A percentile compares a stretch with the other conserved stretches of the same genome.
Evolutionary conservation across 768 basidiomycete genomes (phyloP).

Genomic region (Tricholoma sp.): DNA sequence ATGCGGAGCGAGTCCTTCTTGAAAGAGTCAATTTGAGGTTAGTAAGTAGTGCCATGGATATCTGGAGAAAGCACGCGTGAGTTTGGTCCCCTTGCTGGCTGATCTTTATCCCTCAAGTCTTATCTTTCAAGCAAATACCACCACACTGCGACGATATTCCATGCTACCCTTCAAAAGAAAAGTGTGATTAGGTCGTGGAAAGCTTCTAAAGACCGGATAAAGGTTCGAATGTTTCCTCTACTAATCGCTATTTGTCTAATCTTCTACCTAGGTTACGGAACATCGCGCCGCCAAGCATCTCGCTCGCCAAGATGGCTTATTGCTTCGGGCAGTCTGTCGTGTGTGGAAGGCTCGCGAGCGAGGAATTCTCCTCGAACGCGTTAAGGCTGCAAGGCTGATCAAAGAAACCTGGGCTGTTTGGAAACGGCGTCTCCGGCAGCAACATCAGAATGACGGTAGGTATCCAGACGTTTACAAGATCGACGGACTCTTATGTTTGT

Average conservation of each 20-base stretch:
- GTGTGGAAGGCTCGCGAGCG: constrained; percentile 70
- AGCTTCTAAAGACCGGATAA: constrained; percentile 40
- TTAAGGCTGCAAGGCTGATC: constrained; percentile 39
- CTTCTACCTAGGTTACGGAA: constrained; percentile 42
- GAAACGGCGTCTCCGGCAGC: constrained; percentile 37
- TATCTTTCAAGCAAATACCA: constrained; percentile 35
- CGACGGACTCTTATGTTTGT: neutral
- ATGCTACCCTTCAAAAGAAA: constrained; percentile 40
- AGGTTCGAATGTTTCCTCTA: constrained; percentile 29
- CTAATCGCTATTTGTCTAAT: neutral
- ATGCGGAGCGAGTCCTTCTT: constrained; percentile 38
- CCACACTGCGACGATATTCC: constrained; percentile 37
- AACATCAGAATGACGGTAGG: constrained; percentile 43
- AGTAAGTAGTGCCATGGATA: constrained; percentile 38
- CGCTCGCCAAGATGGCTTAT: constrained; percentile 50
- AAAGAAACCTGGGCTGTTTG: constrained; percentile 46
- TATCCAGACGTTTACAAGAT: neutral
- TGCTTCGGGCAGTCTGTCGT: constrained; percentile 52
- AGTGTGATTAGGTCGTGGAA: constrained; percentile 52
- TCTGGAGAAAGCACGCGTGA: constrained; percentile 39
- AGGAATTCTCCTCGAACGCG: constrained; percentile 51
- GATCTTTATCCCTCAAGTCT: neutral
- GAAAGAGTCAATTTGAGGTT: constrained; percentile 45
- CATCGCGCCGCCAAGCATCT: constrained; percentile 52
- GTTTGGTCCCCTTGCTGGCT: constrained; percentile 3